Conservation (phyloP, 139 green algal species). For the Micractinium sp. region DNA sequence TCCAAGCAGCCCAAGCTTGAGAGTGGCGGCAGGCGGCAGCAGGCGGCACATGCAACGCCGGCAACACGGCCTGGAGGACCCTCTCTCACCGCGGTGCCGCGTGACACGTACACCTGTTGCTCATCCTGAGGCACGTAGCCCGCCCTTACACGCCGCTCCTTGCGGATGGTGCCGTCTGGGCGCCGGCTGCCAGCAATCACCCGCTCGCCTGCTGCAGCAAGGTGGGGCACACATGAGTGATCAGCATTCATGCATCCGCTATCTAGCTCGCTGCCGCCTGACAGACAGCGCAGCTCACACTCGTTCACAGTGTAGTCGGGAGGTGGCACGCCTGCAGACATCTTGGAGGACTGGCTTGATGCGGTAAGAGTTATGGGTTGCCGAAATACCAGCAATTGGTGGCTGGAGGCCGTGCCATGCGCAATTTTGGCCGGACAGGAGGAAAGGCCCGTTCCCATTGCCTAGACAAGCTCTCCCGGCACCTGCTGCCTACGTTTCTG, state of each 20-base stretch:
- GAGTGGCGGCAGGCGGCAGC: background rate
- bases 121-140: conserved; percentile 91
- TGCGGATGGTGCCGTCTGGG: conserved; percentile 81
- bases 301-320: conserved; percentile 30
- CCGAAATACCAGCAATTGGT: background rate
- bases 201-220: conserved; percentile 22
- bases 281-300: too few relatives aligned
- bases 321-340: conserved; percentile 16
- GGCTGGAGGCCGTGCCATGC: background rate
- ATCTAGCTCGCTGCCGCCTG: background rate
- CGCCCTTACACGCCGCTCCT: conserved; percentile 77
- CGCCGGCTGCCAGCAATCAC: conserved; percentile 62
- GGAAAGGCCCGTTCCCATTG: background rate
- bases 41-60: background rate
- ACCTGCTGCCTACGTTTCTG: too few relatives aligned
- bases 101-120: conserved; percentile 65
- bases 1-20: background rate
- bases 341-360: background rate
- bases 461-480: background rate
- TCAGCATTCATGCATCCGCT: background rate
- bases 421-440: background rate
- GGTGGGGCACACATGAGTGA: background rate
- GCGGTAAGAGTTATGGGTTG: background rate
- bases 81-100: conserved; percentile 12
- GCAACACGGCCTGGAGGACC: background rate